Evolutionary conservation across 176 grass and related monocot genomes (phyloP).

Genomic region (Canna indica): DNA sequence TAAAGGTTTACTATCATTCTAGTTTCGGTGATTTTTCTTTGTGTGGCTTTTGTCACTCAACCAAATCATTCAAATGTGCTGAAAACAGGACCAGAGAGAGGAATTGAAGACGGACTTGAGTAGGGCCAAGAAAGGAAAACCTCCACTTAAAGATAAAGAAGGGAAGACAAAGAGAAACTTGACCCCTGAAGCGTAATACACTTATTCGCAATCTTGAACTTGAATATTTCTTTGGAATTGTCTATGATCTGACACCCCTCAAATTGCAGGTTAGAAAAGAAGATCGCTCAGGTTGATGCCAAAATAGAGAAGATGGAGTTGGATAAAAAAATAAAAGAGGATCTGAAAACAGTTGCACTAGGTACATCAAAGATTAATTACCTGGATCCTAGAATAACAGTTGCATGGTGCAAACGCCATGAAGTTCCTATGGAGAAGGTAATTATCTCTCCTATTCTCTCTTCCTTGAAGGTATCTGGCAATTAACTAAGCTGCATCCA

Average conservation of each 20-base stretch:
- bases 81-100: conserved; percentile 44
- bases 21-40: conserved; percentile 10
- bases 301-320: conserved; percentile 92
- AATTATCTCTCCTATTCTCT: not conserved
- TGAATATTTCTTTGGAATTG: conserved; percentile 12
- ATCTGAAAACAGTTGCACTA: conserved; percentile 81
- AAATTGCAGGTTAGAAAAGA: conserved; percentile 79
- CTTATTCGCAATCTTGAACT: conserved; percentile 20
- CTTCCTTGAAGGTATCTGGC: not conserved
- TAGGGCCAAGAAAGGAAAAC: conserved; percentile 66
- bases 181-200: conserved; percentile 60
- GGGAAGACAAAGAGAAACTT: conserved; percentile 79
- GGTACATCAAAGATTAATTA: conserved; percentile 99
- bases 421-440: conserved; percentile 99
- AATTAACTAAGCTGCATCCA: too few relatives aligned
- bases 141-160: conserved; percentile 70
- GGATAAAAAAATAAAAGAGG: conserved; percentile 81
- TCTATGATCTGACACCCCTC: conserved; percentile 21
- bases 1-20: conserved; percentile 45
- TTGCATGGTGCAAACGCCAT: conserved; percentile 98
- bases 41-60: not conserved
- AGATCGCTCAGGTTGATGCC: conserved; percentile 45
- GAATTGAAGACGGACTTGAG: conserved; percentile 66
- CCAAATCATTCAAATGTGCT: not conserved
- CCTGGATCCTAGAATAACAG: conserved; percentile 89